Evolutionary conservation across 805 yeast species (phyloP).

Genomic region (Spathaspora passalidarum): DNA sequence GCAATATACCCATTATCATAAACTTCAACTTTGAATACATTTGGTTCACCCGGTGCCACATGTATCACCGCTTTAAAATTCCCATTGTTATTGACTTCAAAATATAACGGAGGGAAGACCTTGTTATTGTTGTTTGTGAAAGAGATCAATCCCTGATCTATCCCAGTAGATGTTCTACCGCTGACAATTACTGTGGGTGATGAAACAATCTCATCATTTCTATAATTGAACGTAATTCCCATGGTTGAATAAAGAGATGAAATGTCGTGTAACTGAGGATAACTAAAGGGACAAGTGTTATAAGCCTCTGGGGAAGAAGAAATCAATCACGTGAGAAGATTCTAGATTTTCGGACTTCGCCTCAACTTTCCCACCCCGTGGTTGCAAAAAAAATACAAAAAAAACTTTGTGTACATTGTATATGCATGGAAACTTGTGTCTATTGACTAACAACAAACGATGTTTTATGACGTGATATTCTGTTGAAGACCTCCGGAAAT

Average conservation of each 20-base stretch:
- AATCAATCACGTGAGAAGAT: too few relatives aligned
- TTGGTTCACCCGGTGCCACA: conserved; percentile 61
- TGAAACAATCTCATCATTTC: conserved; percentile 35
- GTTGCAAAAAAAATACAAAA: too few relatives aligned
- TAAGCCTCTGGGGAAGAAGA: too few relatives aligned
- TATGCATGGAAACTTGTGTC: too few relatives aligned
- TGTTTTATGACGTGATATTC: too few relatives aligned
- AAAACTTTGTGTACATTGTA: too few relatives aligned
- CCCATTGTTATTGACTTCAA: conserved; percentile 59
- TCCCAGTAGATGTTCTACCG: conserved; percentile 21
- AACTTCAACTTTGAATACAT: conserved; percentile 52
- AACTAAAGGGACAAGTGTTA: too few relatives aligned
- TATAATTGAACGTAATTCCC: conserved; percentile 31
- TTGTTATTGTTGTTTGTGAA: conserved; percentile 30
- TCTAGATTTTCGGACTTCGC: too few relatives aligned
- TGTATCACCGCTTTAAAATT: conserved; percentile 75
- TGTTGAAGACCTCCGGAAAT: too few relatives aligned
- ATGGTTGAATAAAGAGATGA: conserved; percentile 7
- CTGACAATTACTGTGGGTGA: conserved; percentile 37
- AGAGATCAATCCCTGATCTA: conserved; percentile 24
- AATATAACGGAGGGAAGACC: conserved; percentile 65
- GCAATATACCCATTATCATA: conserved; percentile 35
- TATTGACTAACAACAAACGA: too few relatives aligned
- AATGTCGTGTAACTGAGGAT: too few relatives aligned
- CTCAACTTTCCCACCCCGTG: too few relatives aligned